phyloP scores from a whole-genome alignment of 345 rosid species.

The Acer saccharum region DNA sequence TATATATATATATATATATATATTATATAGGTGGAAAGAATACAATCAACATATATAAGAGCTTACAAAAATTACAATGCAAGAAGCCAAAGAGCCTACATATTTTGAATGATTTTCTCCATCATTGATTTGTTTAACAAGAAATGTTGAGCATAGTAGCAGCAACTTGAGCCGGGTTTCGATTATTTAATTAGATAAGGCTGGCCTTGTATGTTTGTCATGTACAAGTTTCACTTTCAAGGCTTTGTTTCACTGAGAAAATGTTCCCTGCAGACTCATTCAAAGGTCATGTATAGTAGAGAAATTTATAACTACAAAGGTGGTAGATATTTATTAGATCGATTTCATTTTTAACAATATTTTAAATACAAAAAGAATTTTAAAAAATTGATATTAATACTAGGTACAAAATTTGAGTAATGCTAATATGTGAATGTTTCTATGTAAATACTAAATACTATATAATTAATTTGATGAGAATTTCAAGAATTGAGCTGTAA shows the following conservation, averaged over 20 bases:
- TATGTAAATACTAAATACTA: no score
- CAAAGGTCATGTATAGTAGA: not conserved
- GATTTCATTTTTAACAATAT: no score
- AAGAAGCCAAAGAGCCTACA: conserved; percentile 11
- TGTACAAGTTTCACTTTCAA: not conserved
- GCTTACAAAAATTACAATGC: not conserved
- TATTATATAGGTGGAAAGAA: conserved; percentile 2
- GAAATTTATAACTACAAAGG: no score
- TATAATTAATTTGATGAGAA: no score
- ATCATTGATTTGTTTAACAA: not conserved
- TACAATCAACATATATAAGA: not conserved
- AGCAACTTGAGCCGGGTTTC: not conserved
- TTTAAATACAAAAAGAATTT: no score
- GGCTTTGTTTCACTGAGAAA: not conserved
- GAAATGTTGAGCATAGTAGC: not conserved
- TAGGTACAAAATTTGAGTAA: no score
- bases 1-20: no score
- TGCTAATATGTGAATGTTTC: no score
- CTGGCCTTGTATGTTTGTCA: not conserved
- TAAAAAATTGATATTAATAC: not conserved
- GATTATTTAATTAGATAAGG: not conserved
- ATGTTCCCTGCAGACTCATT: not conserved
- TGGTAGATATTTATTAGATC: no score
- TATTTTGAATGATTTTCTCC: not conserved
- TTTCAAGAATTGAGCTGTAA: no score